Conservation (phyloP, 2,329 filamentous ascomycete genomes). For the Ilyonectria destructans region DNA sequence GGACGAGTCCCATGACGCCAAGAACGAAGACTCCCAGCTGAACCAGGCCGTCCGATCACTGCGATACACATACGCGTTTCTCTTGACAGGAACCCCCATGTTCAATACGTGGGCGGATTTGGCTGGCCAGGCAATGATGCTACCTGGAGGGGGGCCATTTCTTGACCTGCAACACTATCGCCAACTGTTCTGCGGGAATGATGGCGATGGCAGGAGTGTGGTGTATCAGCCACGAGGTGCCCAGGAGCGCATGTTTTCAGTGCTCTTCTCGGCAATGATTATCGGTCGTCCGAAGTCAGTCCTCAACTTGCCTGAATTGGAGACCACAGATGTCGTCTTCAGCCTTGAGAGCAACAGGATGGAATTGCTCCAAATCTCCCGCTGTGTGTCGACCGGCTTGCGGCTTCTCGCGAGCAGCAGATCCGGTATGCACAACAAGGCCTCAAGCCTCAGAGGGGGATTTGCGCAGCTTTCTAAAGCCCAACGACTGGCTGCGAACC, state of each 20-base stretch:
- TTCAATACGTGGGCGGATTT: slow-evolving; percentile 1
- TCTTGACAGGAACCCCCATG: background rate
- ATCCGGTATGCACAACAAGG: too few relatives aligned
- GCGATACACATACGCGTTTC: background rate
- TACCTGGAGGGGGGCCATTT: background rate
- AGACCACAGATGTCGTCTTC: background rate
- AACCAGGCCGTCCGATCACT: background rate
- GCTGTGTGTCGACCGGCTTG: too few relatives aligned
- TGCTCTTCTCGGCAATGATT: background rate
- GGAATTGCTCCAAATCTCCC: too few relatives aligned
- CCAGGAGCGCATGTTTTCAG: background rate
- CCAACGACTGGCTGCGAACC: too few relatives aligned
- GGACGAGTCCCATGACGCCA: background rate
- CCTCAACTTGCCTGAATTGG: background rate
- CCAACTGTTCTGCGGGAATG: background rate
- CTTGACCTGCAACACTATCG: background rate
- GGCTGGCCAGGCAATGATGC: background rate
- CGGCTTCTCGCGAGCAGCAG: too few relatives aligned
- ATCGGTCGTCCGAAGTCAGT: background rate
- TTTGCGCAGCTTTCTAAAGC: too few relatives aligned
- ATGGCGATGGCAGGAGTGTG: background rate
- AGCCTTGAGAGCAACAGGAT: too few relatives aligned
- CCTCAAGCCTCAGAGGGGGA: too few relatives aligned
- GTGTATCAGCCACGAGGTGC: background rate
- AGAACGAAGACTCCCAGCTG: background rate